Percentiles rank a stretch among this genome's conserved stretches.
These are phyloP conservation scores for Quercus tomentella DNA, from an alignment of 331 rosid genomes.

Conservation along the genomic window DNA sequence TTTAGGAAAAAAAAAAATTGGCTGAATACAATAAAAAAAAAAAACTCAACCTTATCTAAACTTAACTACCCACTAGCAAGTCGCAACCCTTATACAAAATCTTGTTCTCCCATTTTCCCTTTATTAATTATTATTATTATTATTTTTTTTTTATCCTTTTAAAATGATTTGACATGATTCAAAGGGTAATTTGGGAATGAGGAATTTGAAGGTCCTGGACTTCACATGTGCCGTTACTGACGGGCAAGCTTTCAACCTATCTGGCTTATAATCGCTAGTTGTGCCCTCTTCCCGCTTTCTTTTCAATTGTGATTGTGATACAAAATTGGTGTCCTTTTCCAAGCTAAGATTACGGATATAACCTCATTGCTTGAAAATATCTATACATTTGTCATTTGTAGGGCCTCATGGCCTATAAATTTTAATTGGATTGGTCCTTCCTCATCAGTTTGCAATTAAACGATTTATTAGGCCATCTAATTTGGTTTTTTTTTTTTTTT, in stretches of 20 bases:
- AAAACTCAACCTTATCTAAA: no score
- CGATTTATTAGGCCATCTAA: no score
- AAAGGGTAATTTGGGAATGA: slow-evolving; percentile 34
- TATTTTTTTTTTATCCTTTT: no score
- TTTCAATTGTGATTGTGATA: slow-evolving; percentile 30
- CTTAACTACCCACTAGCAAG: no score
- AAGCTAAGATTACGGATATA: slow-evolving; percentile 16
- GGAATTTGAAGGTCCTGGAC: slow-evolving; percentile 32
- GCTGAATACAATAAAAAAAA: no score
- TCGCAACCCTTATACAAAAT: neutral
- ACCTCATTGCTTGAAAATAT: slow-evolving; percentile 22
- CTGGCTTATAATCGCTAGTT: slow-evolving; percentile 43
- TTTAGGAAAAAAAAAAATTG: no score
- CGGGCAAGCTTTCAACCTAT: slow-evolving; percentile 59
- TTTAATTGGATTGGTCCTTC: neutral
- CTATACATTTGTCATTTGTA: neutral
- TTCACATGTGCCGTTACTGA: slow-evolving; percentile 79
- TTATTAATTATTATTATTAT: no score
- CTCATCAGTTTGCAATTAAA: no score
- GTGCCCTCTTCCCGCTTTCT: slow-evolving; percentile 52
- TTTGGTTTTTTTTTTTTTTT: no score
- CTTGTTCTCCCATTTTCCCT: neutral
- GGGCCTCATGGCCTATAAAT: slow-evolving; percentile 14
- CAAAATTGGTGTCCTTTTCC: slow-evolving; percentile 20
- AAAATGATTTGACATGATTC: neutral